Percentiles rank a stretch among this genome's conserved stretches.
These are phyloP conservation scores for Lentinula sp. DNA, from an alignment of 768 basidiomycete species.

Conservation along the genomic window DNA sequence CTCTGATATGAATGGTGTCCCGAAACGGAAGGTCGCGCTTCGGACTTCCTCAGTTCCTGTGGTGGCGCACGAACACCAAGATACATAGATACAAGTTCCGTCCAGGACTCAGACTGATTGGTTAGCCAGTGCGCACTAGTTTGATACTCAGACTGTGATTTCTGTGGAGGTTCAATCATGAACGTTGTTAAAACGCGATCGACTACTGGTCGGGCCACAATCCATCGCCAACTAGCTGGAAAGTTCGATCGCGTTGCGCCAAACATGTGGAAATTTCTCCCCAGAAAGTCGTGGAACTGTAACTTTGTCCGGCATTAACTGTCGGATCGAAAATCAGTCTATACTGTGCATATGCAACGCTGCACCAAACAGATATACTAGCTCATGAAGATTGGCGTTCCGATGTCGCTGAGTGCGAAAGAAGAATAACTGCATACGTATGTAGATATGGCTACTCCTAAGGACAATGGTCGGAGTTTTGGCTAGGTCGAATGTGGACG, in stretches of 20 bases:
- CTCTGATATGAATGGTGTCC: no score
- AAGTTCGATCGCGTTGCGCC: neutral
- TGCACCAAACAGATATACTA: neutral
- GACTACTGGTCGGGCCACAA: neutral
- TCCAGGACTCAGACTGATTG: neutral
- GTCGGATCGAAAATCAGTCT: neutral
- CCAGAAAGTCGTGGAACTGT: no score
- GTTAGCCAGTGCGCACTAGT: no score
- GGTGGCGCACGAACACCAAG: neutral
- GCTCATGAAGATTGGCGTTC: neutral
- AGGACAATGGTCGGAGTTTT: neutral
- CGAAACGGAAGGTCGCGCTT: no score
- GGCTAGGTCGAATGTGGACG: neutral
- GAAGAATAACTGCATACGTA: neutral
- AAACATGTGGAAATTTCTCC: neutral
- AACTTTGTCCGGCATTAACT: no score
- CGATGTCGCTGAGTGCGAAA: neutral
- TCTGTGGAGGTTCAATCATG: neutral
- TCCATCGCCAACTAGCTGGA: neutral
- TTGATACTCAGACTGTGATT: no score
- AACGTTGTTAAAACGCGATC: neutral
- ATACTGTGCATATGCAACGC: neutral
- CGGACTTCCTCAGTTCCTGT: no score
- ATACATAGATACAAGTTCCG: neutral
- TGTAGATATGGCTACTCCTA: neutral